Evolutionary conservation across 176 grass and related monocot species (phyloP).

Genomic region (Eremochloa ophiuroides): DNA sequence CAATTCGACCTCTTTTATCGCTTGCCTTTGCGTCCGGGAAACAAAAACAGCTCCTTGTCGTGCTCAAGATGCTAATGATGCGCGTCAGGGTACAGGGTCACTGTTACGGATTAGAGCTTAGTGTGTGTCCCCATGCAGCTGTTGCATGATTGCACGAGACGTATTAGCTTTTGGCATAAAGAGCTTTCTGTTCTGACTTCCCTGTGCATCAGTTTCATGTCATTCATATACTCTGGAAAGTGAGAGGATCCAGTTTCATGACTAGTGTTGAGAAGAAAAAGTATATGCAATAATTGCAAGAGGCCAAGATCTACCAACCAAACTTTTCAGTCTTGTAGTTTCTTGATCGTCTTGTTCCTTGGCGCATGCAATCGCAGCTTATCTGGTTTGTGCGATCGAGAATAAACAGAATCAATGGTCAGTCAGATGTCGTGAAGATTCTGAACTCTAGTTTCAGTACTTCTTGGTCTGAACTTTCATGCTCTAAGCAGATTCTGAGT

Average conservation of each 20-base stretch:
- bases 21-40: too few relatives aligned
- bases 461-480: background rate
- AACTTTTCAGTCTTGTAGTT: background rate
- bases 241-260: background rate
- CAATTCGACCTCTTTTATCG: background rate
- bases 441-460: background rate
- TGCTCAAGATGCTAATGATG: background rate
- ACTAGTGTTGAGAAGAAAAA: background rate
- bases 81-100: too few relatives aligned
- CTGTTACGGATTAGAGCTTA: too few relatives aligned
- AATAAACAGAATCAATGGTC: background rate
- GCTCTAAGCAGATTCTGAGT: background rate
- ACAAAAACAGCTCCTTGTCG: background rate
- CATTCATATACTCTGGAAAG: background rate
- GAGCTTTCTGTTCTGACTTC: conserved; percentile 1
- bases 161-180: conserved; percentile 5
- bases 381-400: background rate
- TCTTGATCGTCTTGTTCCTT: background rate
- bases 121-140: too few relatives aligned
- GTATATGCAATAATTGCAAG: conserved; percentile 25
- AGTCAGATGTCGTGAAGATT: background rate
- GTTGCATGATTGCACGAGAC: background rate
- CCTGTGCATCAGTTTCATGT: background rate
- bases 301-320: conserved; percentile 20
- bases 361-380: background rate